Evolutionary conservation across 148 eudicot species (phyloP).

Genomic region (Nepenthes mirabilis): DNA sequence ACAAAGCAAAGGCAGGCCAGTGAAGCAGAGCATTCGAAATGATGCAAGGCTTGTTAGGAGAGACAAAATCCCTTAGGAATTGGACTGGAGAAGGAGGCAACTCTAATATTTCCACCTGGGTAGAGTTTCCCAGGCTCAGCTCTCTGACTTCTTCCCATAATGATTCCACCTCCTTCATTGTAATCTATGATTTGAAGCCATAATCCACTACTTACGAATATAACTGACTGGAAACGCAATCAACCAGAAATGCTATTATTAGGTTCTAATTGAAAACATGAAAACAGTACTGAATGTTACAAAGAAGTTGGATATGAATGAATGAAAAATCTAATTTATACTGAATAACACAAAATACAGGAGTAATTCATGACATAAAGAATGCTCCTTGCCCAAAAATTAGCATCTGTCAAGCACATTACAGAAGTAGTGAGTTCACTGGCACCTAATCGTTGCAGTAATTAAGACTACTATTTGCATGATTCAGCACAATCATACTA

Average conservation of each 20-base stretch:
- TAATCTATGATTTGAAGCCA: conserved; percentile 12
- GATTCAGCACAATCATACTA: too few species aligned
- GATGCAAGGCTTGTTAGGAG: conserved; percentile 74
- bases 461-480: too few species aligned
- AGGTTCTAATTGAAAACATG: too few species aligned
- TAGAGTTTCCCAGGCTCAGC: conserved; percentile 50
- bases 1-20: conserved; percentile 72
- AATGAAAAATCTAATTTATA: too few species aligned
- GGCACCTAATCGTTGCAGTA: too few species aligned
- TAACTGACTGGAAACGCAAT: neutral
- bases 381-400: too few species aligned
- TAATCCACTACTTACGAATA: neutral
- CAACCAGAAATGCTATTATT: neutral
- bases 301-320: too few species aligned
- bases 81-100: conserved; percentile 71
- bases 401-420: too few species aligned
- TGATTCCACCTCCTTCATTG: conserved; percentile 18
- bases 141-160: conserved; percentile 83
- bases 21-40: conserved; percentile 67
- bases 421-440: too few species aligned
- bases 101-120: conserved; percentile 39
- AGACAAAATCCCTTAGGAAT: conserved; percentile 67
- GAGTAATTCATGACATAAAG: too few species aligned
- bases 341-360: too few species aligned
- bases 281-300: too few species aligned